Percentiles rank a stretch among this genome's conserved stretches.
Conservation (phyloP, 768 basidiomycete species). For the Lentinula boryana region DNA sequence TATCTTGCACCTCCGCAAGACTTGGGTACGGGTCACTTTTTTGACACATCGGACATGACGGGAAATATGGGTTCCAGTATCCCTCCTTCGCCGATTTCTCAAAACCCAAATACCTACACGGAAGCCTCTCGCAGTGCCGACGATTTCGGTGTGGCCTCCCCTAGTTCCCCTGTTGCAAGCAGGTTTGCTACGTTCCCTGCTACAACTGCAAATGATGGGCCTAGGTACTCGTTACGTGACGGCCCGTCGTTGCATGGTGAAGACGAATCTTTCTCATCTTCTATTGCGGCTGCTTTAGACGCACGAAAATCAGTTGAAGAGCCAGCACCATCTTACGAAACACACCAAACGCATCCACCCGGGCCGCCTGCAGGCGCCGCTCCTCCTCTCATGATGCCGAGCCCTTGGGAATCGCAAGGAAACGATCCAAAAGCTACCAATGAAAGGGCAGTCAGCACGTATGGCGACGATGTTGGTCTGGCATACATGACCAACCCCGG, state of each 20-base stretch:
- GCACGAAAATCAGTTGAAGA: constrained; percentile 19
- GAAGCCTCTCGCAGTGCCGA: constrained; percentile 18
- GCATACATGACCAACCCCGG: constrained; percentile 32
- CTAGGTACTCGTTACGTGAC: constrained; percentile 18
- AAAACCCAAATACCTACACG: neutral
- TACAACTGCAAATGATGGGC: constrained; percentile 25
- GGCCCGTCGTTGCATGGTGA: constrained; percentile 23
- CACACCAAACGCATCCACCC: constrained; percentile 20
- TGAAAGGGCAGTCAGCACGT: constrained; percentile 12
- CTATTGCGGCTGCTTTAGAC: constrained; percentile 28
- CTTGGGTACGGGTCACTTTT: constrained; percentile 18
- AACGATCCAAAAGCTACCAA: neutral
- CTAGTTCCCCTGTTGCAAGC: constrained; percentile 26
- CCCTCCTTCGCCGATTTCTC: constrained; percentile 10
- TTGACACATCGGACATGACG: constrained; percentile 18
- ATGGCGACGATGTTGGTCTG: constrained; percentile 27
- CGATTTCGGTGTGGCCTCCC: constrained; percentile 32
- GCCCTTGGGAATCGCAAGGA: neutral
- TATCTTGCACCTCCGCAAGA: constrained; percentile 26
- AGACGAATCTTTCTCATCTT: constrained; percentile 28
- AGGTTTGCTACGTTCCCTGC: constrained; percentile 69
- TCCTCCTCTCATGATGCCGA: constrained; percentile 16
- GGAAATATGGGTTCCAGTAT: constrained; percentile 6
- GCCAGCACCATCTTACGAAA: constrained; percentile 31
- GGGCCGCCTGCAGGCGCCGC: constrained; percentile 39